phyloP scores from a whole-genome alignment of 306 rosid species.

The Acmispon strigosus region DNA sequence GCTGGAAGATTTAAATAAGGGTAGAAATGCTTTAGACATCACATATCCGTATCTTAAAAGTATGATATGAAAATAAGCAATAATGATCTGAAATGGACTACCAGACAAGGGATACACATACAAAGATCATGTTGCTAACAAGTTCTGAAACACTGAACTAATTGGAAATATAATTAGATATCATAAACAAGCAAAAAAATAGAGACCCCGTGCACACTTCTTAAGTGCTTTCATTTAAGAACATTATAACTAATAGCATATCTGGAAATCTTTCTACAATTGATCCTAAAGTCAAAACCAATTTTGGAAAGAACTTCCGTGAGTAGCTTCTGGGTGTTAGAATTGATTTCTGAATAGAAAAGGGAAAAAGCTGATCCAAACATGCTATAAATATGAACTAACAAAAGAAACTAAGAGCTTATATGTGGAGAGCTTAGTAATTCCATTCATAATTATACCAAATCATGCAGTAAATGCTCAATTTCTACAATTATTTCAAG shows the following conservation, averaged over 20 bases:
- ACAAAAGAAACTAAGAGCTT: not conserved
- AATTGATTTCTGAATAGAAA: too few species aligned
- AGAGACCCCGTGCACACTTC: not conserved
- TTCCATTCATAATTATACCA: not conserved
- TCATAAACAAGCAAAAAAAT: not conserved
- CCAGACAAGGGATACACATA: not conserved
- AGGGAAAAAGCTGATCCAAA: too few species aligned
- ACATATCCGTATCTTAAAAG: not conserved
- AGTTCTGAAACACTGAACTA: not conserved
- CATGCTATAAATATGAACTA: not conserved
- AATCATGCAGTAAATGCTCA: not conserved
- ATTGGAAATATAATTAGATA: not conserved
- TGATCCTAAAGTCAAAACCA: too few species aligned
- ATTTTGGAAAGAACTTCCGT: too few species aligned
- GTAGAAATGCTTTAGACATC: not conserved
- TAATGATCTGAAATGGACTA: not conserved
- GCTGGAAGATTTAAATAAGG: not conserved
- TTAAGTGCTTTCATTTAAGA: not conserved
- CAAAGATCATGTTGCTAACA: not conserved
- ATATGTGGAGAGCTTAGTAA: not conserved
- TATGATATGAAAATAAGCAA: not conserved
- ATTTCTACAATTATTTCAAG: not conserved
- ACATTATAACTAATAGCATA: not conserved
- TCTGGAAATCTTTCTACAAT: too few species aligned
- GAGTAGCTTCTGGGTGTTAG: too few species aligned